These are phyloP conservation scores for Prunus fruticosa DNA, from an alignment of 306 rosid genomes.

Conservation along the genomic window DNA sequence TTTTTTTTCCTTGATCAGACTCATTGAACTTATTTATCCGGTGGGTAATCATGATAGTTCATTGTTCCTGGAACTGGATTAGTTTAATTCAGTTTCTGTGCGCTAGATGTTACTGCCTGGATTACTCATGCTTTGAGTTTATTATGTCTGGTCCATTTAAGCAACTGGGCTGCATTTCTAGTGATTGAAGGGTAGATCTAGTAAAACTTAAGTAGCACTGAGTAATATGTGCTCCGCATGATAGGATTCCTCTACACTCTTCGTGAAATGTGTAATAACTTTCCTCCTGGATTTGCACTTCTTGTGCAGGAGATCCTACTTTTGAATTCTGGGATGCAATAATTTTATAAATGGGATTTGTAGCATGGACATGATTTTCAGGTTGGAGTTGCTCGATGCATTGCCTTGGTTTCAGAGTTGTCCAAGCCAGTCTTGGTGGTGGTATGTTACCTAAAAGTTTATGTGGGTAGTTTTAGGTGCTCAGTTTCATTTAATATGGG, in stretches of 20 bases:
- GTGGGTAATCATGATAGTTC: slow-evolving; percentile 5
- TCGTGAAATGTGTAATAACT: not conserved
- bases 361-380: not conserved
- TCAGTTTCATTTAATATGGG: not conserved
- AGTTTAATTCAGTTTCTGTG: not conserved
- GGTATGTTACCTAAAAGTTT: not conserved
- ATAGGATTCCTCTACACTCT: too few relatives aligned
- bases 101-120: not conserved
- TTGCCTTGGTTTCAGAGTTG: not conserved
- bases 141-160: not conserved
- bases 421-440: not conserved
- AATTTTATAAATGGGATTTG: too few relatives aligned
- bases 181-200: slow-evolving; percentile 7
- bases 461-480: not conserved
- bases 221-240: not conserved
- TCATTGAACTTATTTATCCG: not conserved
- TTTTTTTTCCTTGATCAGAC: not conserved
- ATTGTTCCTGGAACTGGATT: not conserved
- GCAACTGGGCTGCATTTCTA: slow-evolving; percentile 9
- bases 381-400: slow-evolving; percentile 4
- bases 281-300: too few relatives aligned
- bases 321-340: too few relatives aligned
- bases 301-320: too few relatives aligned
- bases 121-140: not conserved
- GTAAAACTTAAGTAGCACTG: not conserved